Percentiles rank a stretch among this genome's conserved stretches.
Evolutionary conservation across 1,284 basidiomycete genomes (phyloP).

Genomic region (Apiotrichum gamsii): DNA sequence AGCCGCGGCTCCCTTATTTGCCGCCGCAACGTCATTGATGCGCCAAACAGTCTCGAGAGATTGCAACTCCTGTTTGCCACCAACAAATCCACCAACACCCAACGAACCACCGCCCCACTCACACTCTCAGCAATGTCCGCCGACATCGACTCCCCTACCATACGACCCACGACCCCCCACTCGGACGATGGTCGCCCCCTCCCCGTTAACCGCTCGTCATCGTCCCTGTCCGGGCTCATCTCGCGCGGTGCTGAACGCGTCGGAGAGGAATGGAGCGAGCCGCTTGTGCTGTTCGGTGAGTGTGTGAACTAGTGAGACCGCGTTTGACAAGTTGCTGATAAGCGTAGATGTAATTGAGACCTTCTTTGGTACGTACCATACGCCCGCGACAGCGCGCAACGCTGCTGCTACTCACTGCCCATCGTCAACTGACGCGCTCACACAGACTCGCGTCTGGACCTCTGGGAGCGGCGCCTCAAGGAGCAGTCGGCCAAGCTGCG

Average conservation of each 20-base stretch:
- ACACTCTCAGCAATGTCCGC: too few species aligned
- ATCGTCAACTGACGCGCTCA: too few species aligned
- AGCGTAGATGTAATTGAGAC: constrained; percentile 49
- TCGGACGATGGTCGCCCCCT: not conserved
- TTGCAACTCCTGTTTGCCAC: too few species aligned
- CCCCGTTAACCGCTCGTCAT: constrained; percentile 12
- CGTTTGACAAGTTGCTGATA: not conserved
- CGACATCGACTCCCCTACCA: constrained; percentile 11
- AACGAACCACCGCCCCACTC: too few species aligned
- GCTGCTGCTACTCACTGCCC: too few species aligned
- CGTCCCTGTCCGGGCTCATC: constrained; percentile 30
- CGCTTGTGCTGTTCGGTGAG: constrained; percentile 41
- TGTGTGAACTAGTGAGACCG: not conserved
- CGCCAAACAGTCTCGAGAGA: too few species aligned
- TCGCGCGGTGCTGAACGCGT: constrained; percentile 30
- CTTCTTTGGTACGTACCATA: constrained; percentile 44
- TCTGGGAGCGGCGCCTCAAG: constrained; percentile 77
- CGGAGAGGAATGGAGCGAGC: constrained; percentile 39
- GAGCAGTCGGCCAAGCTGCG: constrained; percentile 78
- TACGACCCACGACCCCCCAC: constrained; percentile 2
- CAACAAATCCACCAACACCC: too few species aligned
- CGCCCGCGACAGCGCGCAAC: too few species aligned
- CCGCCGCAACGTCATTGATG: too few species aligned
- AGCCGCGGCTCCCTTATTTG: too few species aligned
- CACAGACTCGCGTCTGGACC: constrained; percentile 77